Evolutionary conservation across 306 rosid species (phyloP), one percentile per base, ranked within the genome.

Genomic region (Prinsepia uniflora): DNA sequence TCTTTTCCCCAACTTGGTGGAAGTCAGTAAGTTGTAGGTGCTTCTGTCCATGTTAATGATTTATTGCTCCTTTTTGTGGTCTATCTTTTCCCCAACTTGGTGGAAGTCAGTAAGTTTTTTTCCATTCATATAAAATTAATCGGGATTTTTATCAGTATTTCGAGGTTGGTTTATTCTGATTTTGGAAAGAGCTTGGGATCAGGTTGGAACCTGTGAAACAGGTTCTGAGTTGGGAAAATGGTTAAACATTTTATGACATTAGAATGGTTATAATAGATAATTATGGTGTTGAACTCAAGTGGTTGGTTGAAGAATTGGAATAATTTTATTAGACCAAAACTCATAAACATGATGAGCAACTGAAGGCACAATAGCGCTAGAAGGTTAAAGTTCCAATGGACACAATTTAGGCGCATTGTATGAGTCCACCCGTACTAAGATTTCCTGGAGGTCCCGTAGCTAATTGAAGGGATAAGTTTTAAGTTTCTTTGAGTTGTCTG

Each of bases 21-120:
- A n/a, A n/a, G n/a, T n/a, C n/a, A n/a, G n/a, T n/a, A n/a, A n/a
- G n/a, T n/a, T 92, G 98, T 92, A 71, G 46, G 91, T 81, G 39
- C 22, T 72, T 43, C 55, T 75, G 36, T 76, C 22, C 36, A 20
- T 39, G 59, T 46, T 60, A 14, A 13, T 42, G 56, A 8, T 36
- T 48, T 24, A 61, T 58, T 7, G 5, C 44, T 40, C 45, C 63
- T 65, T 8, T 57, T 0, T 4, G 22, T 19, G 45, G 14, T 42
- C 30, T 5, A 14, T 67, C 24, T 6, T 20, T 55, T 17, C 19
- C 30, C 30, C 8, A 8, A 39, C 12, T 74, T 9, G 1, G 34
- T 14, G 10, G 14, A 0, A 48, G 0, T 6, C 12, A 4, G 6
- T 45, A 1, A 30, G 10, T 60, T 22, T 0, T 46, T 22, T 22